Evolutionary conservation across 2,329 filamentous ascomycete genomes (phyloP).

Genomic region (Aureobasidium pullulans): DNA sequence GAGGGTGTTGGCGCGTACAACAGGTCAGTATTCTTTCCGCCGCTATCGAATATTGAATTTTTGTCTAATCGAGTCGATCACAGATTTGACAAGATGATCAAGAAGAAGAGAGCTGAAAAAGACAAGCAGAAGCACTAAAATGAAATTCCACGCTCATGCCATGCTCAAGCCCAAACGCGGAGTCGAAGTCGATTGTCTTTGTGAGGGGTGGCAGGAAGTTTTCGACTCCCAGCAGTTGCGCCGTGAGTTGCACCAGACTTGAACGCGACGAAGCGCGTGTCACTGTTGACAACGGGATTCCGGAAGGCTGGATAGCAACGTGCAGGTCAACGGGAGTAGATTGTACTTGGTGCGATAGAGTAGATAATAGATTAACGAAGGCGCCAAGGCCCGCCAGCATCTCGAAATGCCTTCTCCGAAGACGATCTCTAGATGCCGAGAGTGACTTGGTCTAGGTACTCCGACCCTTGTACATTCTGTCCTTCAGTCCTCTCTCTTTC

Average conservation of each 20-base stretch:
- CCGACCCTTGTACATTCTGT: background rate
- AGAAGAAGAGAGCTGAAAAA: constrained; percentile 32
- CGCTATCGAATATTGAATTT: no score
- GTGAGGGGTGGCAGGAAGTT: background rate
- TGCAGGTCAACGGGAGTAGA: background rate
- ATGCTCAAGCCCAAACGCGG: background rate
- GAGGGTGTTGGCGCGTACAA: constrained; percentile 45
- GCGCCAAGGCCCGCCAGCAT: background rate
- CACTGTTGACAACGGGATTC: background rate
- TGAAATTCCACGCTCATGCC: background rate
- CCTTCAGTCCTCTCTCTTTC: background rate
- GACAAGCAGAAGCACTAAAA: constrained; percentile 33
- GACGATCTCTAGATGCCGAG: background rate
- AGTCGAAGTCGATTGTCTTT: background rate
- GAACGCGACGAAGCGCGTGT: constrained; percentile 1
- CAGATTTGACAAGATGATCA: constrained; percentile 37
- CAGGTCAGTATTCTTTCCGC: constrained; percentile 24
- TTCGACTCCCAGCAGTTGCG: background rate
- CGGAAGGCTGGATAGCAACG: background rate
- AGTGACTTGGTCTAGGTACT: background rate
- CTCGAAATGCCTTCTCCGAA: background rate
- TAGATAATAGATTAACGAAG: background rate
- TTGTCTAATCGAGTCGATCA: background rate
- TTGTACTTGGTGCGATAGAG: background rate
- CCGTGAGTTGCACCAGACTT: background rate